phyloP scores from a whole-genome alignment of 2,329 filamentous ascomycete species.

The Tolypocladium nubicola region DNA sequence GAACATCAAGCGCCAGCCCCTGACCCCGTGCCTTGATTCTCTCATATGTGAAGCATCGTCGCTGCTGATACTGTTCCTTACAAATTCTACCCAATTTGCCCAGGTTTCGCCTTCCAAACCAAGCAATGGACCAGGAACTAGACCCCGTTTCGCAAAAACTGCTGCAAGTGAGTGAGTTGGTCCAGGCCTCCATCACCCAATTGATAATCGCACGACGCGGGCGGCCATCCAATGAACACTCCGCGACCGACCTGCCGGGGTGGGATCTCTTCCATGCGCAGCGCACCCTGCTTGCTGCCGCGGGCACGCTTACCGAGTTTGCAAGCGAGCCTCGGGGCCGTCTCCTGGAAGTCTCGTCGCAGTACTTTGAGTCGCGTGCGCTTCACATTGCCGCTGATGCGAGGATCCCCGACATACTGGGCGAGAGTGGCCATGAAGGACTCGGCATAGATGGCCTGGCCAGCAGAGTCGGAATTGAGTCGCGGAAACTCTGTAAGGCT shows the following conservation, averaged over 20 bases:
- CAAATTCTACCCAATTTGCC: no score
- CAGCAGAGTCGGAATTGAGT: slow-evolving; percentile 15
- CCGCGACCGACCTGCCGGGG: no score
- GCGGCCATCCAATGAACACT: no score
- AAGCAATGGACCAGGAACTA: no score
- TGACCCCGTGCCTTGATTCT: no score
- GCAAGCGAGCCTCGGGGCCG: slow-evolving; percentile 19
- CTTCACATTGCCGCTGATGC: slow-evolving; percentile 22
- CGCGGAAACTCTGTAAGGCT: slow-evolving; percentile 16
- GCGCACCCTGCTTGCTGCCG: slow-evolving; percentile 17
- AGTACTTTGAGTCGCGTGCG: slow-evolving; percentile 22
- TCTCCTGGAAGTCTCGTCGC: slow-evolving; percentile 20
- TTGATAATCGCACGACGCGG: neutral
- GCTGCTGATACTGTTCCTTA: no score
- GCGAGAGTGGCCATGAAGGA: slow-evolving; percentile 10
- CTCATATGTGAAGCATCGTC: no score
- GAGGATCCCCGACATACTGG: slow-evolving; percentile 22
- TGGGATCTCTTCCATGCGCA: slow-evolving; percentile 19
- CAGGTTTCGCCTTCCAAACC: no score
- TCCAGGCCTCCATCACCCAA: slow-evolving; percentile 7
- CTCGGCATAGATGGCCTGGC: slow-evolving; percentile 13
- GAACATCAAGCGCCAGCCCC: no score
- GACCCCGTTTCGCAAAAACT: neutral
- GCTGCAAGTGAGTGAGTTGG: slow-evolving; percentile 8
- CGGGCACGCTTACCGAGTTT: slow-evolving; percentile 22